Evolutionary conservation across 176 grass and related monocot species (phyloP), one percentile per base, ranked within the genome.

Genomic region (Musa schizocarpa): DNA sequence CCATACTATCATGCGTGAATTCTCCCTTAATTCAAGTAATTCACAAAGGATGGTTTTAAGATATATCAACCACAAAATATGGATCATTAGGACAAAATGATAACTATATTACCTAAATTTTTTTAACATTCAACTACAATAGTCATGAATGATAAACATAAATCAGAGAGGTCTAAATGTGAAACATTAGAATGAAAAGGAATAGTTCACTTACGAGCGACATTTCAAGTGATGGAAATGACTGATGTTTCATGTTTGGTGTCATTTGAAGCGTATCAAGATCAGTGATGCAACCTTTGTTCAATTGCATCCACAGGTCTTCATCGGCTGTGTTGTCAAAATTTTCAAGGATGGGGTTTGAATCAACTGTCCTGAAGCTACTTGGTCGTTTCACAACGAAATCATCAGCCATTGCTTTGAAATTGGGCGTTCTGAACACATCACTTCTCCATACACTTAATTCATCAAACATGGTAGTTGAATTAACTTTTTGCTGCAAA

Each of bases 261-360:
- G 86, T 89, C 84, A 93, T 89, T 73, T 87, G 86, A 76, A 94
- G 88, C 81, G 76, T 88, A 59, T 89, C 85, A 66, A 95, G 91
- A 86, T 99, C 61, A 65, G 88, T 99, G 58, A 74, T 62, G 20
- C 88, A 91, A 8, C 91, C 88, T 82, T 92, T 95, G 74, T 94
- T 99, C 62, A 99, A 76, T 21, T 50, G 76, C 43, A 86, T 80
- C 96, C 96, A 99, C 14, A 89, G 54, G 49, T 92, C 91, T 74
- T 99, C 91, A 2, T 87, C 73, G n/a, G 84, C 85, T 9, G 91
- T 14, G 76, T 50, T 83, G 29, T 72, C 86, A 72, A 88, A 54
- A 80, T 85, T 80, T 76, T 95, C 84, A 58, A 85, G 88, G n/a
- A 89, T 29, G 54, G 91, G 88, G 52, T 86, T 89, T 51, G 82